Evolutionary conservation across 768 basidiomycete genomes (phyloP).

Genomic region (Boletus rex-veris): DNA sequence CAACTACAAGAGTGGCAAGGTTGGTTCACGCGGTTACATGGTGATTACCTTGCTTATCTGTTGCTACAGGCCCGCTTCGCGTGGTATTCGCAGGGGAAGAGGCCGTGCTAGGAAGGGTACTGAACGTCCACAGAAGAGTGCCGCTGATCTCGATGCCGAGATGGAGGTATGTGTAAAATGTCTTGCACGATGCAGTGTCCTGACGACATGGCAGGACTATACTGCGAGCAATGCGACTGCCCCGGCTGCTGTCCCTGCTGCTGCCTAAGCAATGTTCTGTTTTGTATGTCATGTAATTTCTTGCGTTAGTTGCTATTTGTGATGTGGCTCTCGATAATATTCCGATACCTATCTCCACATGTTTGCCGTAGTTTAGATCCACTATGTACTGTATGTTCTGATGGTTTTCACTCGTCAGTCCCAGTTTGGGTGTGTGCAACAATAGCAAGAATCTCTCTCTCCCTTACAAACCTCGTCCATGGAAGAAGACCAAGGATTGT

Average conservation of each 20-base stretch:
- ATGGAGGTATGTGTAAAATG: conserved; percentile 72
- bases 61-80: conserved; percentile 30
- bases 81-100: conserved; percentile 48
- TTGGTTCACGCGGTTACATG: conserved; percentile 20
- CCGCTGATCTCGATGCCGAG: conserved; percentile 92
- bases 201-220: conserved; percentile 52
- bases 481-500: conserved; percentile 34
- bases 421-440: background rate
- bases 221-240: conserved; percentile 48
- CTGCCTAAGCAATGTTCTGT: conserved; percentile 18
- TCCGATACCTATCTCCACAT: conserved; percentile 20
- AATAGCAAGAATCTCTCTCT: too few relatives aligned
- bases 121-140: conserved; percentile 74
- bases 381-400: conserved; percentile 21
- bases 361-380: conserved; percentile 20
- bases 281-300: conserved; percentile 5
- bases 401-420: background rate
- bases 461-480: background rate
- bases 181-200: background rate
- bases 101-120: conserved; percentile 40
- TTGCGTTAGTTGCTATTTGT: background rate
- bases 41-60: conserved; percentile 1
- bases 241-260: conserved; percentile 48
- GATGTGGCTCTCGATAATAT: conserved; percentile 13
- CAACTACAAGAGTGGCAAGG: conserved; percentile 34